Percentiles rank a stretch among this genome's conserved stretches.
Evolutionary conservation across 768 basidiomycete species (phyloP).

Genomic region (Russula compacta): DNA sequence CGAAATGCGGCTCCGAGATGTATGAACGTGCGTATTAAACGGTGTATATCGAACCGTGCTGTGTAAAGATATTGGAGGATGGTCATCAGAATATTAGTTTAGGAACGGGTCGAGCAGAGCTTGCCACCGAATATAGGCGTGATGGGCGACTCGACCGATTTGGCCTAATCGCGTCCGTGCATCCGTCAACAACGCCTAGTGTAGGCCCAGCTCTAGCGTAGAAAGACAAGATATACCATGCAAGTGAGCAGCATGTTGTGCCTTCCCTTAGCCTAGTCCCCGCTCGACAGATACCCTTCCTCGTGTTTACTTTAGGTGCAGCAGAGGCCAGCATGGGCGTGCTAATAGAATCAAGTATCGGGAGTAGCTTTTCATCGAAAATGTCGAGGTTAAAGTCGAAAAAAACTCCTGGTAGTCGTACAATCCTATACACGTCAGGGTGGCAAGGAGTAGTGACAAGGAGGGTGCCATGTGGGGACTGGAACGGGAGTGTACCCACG

Average conservation of each 20-base stretch:
- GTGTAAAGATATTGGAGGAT: not conserved
- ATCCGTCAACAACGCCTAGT: not conserved
- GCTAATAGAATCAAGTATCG: slow-evolving; percentile 44
- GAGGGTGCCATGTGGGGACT: no score
- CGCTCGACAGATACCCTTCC: slow-evolving; percentile 39
- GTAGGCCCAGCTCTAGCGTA: not conserved
- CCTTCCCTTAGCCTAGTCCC: slow-evolving; percentile 88
- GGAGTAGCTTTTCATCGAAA: slow-evolving; percentile 82
- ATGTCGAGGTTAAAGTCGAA: slow-evolving; percentile 97
- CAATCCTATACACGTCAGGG: slow-evolving; percentile 35
- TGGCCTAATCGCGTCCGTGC: slow-evolving; percentile 40
- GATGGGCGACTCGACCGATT: slow-evolving; percentile 76
- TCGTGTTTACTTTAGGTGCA: slow-evolving; percentile 31
- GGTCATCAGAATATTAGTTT: slow-evolving; percentile 28
- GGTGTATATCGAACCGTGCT: slow-evolving; percentile 66
- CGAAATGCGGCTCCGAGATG: slow-evolving; percentile 69
- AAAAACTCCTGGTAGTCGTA: slow-evolving; percentile 85
- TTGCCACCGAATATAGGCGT: slow-evolving; percentile 91
- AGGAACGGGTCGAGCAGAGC: slow-evolving; percentile 59
- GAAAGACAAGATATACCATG: slow-evolving; percentile 42
- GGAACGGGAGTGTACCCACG: slow-evolving; percentile 54
- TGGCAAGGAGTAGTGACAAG: not conserved
- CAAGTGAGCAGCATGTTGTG: slow-evolving; percentile 75
- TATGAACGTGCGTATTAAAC: slow-evolving; percentile 75
- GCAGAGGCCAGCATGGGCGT: slow-evolving; percentile 30